phyloP scores from a whole-genome alignment of 768 basidiomycete genomes.

The Trametes maxima region DNA sequence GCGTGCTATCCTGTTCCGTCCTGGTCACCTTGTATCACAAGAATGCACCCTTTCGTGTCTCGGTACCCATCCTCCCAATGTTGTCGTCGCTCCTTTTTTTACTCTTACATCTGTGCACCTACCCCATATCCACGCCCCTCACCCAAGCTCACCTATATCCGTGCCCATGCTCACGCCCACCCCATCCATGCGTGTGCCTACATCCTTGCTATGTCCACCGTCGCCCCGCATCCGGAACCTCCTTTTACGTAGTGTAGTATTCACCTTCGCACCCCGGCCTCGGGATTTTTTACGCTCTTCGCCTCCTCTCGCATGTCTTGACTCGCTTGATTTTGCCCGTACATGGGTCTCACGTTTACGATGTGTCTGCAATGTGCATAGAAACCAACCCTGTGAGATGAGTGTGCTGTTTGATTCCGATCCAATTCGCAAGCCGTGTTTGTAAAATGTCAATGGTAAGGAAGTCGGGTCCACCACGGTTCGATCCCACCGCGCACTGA shows the following conservation, averaged over 20 bases:
- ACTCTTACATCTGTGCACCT: slow-evolving; percentile 15
- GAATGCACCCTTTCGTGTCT: slow-evolving; percentile 10
- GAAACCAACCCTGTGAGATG: background rate
- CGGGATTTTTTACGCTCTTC: slow-evolving; percentile 12
- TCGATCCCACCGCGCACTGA: too few relatives aligned
- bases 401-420: too few relatives aligned
- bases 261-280: slow-evolving; percentile 16
- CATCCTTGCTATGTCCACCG: background rate
- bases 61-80: slow-evolving; percentile 23
- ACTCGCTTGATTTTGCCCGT: slow-evolving; percentile 15
- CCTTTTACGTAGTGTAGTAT: slow-evolving; percentile 28
- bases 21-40: slow-evolving; percentile 18
- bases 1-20: slow-evolving; percentile 3
- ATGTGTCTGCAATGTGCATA: slow-evolving; percentile 7
- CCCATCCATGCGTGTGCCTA: background rate
- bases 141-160: background rate
- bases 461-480: too few relatives aligned
- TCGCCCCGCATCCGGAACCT: slow-evolving; percentile 11
- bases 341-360: background rate
- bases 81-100: slow-evolving; percentile 21
- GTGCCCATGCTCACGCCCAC: background rate
- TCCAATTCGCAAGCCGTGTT: too few relatives aligned
- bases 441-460: too few relatives aligned
- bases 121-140: slow-evolving; percentile 1
- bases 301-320: slow-evolving; percentile 1